These are phyloP conservation scores for Glomus cerebriforme DNA, from an alignment of 192 early-diverging fungal genomes.

Conservation along the genomic window DNA sequence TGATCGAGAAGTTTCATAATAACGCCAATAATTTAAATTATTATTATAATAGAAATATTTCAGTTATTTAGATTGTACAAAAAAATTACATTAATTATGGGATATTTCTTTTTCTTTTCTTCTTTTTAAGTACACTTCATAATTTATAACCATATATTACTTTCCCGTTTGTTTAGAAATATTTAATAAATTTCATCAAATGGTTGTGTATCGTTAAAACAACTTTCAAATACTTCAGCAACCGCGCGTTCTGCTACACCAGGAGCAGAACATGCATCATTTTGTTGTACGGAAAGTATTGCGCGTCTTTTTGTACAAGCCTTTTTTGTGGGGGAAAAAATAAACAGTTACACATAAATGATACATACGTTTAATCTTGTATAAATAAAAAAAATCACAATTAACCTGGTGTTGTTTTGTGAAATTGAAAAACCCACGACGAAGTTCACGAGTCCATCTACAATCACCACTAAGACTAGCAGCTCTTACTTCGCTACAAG, in stretches of 20 bases:
- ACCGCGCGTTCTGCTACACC: constrained; percentile 87
- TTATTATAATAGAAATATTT: not conserved
- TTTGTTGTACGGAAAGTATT: constrained; percentile 72
- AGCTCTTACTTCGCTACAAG: constrained; percentile 79
- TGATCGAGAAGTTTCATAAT: not conserved
- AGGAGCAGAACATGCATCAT: constrained; percentile 71
- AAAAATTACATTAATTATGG: not conserved
- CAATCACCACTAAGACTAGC: constrained; percentile 82
- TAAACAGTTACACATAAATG: not conserved
- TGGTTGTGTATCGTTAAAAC: constrained; percentile 92
- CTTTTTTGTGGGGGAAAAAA: constrained; percentile 27
- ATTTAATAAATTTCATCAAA: constrained; percentile 90
- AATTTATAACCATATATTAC: not conserved
- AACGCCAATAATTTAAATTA: not conserved
- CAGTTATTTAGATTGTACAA: not conserved
- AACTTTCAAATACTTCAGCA: constrained; percentile 83
- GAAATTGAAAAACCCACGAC: constrained; percentile 67
- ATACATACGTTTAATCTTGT: not conserved
- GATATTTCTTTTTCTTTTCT: not conserved
- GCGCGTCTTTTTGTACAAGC: constrained; percentile 88
- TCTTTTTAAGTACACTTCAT: not conserved
- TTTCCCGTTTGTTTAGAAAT: not conserved
- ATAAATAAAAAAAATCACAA: not conserved
- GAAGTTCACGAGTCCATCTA: constrained; percentile 66
- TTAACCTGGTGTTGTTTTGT: constrained; percentile 74